Base-by-base conservation (phyloP, 2,329 filamentous ascomycete genomes). In the Amauroascus niger region DNA sequence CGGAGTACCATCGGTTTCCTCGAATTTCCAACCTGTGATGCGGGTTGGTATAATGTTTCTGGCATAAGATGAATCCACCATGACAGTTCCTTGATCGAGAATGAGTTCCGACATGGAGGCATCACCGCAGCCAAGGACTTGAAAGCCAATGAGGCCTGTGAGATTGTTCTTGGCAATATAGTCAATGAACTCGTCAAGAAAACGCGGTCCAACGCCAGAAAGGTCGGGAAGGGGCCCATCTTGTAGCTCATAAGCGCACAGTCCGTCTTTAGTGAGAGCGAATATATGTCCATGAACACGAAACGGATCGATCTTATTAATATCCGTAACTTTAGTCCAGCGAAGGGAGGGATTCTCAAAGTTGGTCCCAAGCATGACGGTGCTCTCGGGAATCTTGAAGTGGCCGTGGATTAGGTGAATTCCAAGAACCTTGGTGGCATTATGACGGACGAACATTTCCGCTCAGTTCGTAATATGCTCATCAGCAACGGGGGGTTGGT, bases 311-410 rank as follows among this genome's bases (percentile, higher is more conserved):
- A 60, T 53, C 18, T 43, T 39, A 35, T 57, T 47, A 46, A 60
- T 60, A 50, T 55, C 52, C 35, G 57, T 59, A 26, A 56, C 37
- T 52, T 56, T 58, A 43, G 58, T 56, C 61, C 58, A 62, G 43
- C 58, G 55, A 53, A 55, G 51, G 41, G 47, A 54, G 33, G n/a
- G n/a, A n/a, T n/a, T n/a, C n/a, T n/a, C n/a, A n/a, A n/a, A n/a
- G n/a, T n/a, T n/a, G n/a, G n/a, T n/a, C n/a, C 61, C 57, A 35
- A 63, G 54, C 56, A 63, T 58, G 49, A 62, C 52, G 35, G 59
- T 61, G 52, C 59, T 56, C 26, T 59, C 46, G 26, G 55, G 57
- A 35, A 57, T 60, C 30, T 61, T 57, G 54, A 62, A 61, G 54
- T 63, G 58, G 52, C 59, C 58, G 57, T 63, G 58, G 52, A 60